A percentile compares a stretch with the other conserved stretches of the same genome.
Evolutionary conservation across 2,329 filamentous ascomycete species (phyloP).

Genomic region (Didymella lethalis): DNA sequence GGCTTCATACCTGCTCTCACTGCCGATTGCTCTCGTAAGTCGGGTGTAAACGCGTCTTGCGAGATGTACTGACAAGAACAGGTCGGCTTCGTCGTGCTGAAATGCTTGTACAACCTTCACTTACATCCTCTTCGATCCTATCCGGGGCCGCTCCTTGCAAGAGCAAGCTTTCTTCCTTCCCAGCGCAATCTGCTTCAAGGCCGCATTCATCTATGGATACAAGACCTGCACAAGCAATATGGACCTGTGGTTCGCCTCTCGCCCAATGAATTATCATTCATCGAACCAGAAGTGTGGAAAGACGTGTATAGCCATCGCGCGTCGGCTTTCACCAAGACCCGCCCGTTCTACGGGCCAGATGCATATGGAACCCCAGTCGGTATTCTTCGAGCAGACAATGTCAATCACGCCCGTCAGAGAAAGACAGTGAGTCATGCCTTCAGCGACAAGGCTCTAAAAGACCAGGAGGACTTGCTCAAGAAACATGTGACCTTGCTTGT

Average conservation of each 20-base stretch:
- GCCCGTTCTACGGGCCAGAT: slow-evolving; percentile 43
- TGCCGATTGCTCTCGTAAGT: background rate
- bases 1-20: background rate
- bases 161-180: background rate
- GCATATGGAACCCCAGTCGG: slow-evolving; percentile 30
- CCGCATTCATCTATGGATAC: slow-evolving; percentile 22
- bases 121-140: slow-evolving; percentile 18
- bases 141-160: slow-evolving; percentile 12
- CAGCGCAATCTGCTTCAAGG: slow-evolving; percentile 33
- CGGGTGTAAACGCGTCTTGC: background rate
- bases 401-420: slow-evolving; percentile 46
- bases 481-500: slow-evolving; percentile 50
- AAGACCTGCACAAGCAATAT: slow-evolving; percentile 48
- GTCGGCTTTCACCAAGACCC: slow-evolving; percentile 43
- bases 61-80: slow-evolving; percentile 13
- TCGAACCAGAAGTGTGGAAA: slow-evolving; percentile 46
- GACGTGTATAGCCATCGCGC: slow-evolving; percentile 51
- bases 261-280: slow-evolving; percentile 52
- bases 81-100: background rate
- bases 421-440: slow-evolving; percentile 50
- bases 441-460: slow-evolving; percentile 47
- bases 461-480: slow-evolving; percentile 49
- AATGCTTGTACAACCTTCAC: slow-evolving; percentile 12
- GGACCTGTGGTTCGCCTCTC: slow-evolving; percentile 50
- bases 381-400: slow-evolving; percentile 38